Percentiles rank a stretch among this genome's conserved stretches.
These are phyloP conservation scores for Cyanodermella asteris DNA, from an alignment of 2,329 filamentous ascomycete genomes.

Conservation along the genomic window DNA sequence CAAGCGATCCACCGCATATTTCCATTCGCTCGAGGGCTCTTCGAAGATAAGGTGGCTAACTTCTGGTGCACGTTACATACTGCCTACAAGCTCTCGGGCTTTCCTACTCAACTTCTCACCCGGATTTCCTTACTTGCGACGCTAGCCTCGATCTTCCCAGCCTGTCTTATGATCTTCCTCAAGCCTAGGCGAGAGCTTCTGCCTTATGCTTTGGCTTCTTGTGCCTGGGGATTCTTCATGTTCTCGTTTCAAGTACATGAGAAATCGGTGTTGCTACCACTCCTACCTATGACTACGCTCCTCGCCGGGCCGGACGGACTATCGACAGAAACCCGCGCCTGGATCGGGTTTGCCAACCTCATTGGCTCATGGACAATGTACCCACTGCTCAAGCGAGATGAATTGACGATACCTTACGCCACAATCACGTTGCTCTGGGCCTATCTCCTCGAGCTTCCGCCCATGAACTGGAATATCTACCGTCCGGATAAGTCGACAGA, in stretches of 20 bases:
- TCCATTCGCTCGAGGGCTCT: constrained; percentile 83
- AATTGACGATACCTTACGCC: constrained; percentile 62
- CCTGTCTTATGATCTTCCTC: constrained; percentile 59
- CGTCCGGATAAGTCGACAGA: constrained; percentile 27
- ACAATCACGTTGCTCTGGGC: constrained; percentile 76
- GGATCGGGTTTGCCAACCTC: constrained; percentile 91
- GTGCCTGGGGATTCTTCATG: constrained; percentile 91
- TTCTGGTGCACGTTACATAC: constrained; percentile 91
- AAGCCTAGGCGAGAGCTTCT: constrained; percentile 57
- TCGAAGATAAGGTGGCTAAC: constrained; percentile 97
- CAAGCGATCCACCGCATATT: constrained; percentile 88
- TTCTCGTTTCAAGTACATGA: constrained; percentile 98
- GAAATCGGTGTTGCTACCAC: constrained; percentile 80
- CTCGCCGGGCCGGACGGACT: constrained; percentile 60
- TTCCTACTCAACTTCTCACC: constrained; percentile 50
- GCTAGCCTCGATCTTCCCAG: constrained; percentile 50
- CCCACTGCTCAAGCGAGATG: constrained; percentile 67
- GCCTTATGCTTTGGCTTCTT: constrained; percentile 59
- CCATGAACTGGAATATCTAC: constrained; percentile 49
- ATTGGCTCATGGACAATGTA: constrained; percentile 78
- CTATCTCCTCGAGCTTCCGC: constrained; percentile 72
- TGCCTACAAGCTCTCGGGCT: constrained; percentile 63
- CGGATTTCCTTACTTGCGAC: constrained; percentile 55
- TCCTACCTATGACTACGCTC: constrained; percentile 82
- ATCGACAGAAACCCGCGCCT: constrained; percentile 53